Conservation (phyloP, 768 basidiomycete species). For the Gloeopeniophorella convolvens region DNA sequence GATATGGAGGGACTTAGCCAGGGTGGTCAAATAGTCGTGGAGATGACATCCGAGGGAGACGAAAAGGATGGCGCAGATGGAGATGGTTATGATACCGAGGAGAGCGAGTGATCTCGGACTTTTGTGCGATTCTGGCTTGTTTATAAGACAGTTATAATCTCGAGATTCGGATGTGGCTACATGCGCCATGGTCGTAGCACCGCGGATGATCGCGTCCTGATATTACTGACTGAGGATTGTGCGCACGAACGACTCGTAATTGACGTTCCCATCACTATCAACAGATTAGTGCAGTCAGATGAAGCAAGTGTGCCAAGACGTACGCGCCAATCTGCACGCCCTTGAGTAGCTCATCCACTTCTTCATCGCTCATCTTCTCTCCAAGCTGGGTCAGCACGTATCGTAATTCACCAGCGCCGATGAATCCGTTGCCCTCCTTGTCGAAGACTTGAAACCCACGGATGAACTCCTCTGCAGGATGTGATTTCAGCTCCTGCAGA, state of each 20-base stretch:
- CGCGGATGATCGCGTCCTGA: too few species aligned
- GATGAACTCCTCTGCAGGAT: conserved; percentile 84
- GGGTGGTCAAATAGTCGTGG: conserved; percentile 29
- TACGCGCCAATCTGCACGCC: conserved; percentile 88
- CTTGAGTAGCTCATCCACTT: conserved; percentile 96
- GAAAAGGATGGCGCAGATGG: conserved; percentile 2
- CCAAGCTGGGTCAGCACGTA: conserved; percentile 85
- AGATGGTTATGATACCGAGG: conserved; percentile 21
- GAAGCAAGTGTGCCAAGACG: conserved; percentile 30
- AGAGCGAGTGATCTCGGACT: conserved; percentile 8
- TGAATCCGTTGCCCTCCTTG: conserved; percentile 89
- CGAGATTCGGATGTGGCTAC: too few species aligned
- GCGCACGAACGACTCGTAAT: conserved; percentile 95
- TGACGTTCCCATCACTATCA: conserved; percentile 87
- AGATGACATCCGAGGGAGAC: conserved; percentile 6
- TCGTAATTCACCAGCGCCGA: conserved; percentile 85
- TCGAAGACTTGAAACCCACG: conserved; percentile 99
- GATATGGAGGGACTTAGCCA: conserved; percentile 21
- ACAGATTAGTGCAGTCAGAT: neutral
- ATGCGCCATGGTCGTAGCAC: too few species aligned
- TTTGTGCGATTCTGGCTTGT: neutral
- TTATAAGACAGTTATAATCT: too few species aligned
- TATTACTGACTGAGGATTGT: conserved; percentile 85
- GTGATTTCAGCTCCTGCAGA: neutral
- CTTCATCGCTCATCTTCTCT: conserved; percentile 97